Percentiles rank a stretch among this genome's conserved stretches.
Conservation (phyloP, 768 basidiomycete genomes). For the Phlebiopsis flavidoalba region DNA sequence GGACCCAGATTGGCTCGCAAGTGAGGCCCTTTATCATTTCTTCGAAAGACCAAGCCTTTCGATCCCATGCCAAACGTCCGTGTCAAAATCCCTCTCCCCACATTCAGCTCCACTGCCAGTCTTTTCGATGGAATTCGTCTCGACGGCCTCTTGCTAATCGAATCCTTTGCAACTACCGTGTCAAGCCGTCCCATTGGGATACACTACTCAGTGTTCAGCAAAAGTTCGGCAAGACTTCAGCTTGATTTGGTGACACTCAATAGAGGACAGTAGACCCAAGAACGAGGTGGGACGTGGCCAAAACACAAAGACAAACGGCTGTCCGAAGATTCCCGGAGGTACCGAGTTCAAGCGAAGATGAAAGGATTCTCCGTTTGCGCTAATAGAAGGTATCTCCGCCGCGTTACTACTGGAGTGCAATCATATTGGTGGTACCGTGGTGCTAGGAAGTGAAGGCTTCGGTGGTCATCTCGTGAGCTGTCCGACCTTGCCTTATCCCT, state of each 20-base stretch:
- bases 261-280: conserved; percentile 52
- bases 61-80: conserved; percentile 38
- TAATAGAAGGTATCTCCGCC: conserved; percentile 72
- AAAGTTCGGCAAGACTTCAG: conserved; percentile 90
- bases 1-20: conserved; percentile 60
- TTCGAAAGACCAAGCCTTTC: conserved; percentile 27
- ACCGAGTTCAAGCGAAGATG: conserved; percentile 57
- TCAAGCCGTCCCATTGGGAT: conserved; percentile 78
- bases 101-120: conserved; percentile 54
- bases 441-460: conserved; percentile 37
- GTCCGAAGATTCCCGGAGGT: conserved; percentile 24
- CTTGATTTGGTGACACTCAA: conserved; percentile 64
- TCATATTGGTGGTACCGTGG: conserved; percentile 59
- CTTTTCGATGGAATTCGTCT: conserved; percentile 44
- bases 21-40: conserved; percentile 52
- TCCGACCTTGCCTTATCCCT: conserved; percentile 82
- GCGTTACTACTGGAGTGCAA: conserved; percentile 72
- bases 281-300: too few relatives aligned
- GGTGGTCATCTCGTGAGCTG: conserved; percentile 66
- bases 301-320: not conserved
- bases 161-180: conserved; percentile 66
- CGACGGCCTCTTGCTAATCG: conserved; percentile 54
- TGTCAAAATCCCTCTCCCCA: conserved; percentile 62
- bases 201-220: conserved; percentile 79
- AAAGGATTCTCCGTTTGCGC: conserved; percentile 75